Evolutionary conservation across 768 basidiomycete species (phyloP).

Genomic region (Agaricus subrufescens): DNA sequence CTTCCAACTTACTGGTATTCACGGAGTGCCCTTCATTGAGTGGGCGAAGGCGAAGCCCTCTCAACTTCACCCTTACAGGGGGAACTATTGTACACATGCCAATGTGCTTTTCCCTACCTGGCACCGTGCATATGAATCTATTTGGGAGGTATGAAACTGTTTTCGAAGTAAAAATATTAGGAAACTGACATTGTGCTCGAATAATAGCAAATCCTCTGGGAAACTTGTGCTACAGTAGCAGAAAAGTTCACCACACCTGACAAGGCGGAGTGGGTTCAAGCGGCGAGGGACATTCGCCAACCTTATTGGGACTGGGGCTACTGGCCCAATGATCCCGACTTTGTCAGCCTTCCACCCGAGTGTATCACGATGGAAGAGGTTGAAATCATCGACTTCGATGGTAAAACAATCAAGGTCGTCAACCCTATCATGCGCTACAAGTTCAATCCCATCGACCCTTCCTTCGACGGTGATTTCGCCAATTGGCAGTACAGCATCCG

Average conservation of each 20-base stretch:
- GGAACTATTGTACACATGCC: constrained; percentile 51
- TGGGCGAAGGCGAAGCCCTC: constrained; percentile 33
- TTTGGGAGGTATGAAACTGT: constrained; percentile 35
- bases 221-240: constrained; percentile 34
- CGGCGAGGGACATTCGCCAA: constrained; percentile 30
- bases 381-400: constrained; percentile 16
- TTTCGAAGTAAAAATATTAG: no score
- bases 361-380: constrained; percentile 20
- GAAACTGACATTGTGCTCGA: background rate
- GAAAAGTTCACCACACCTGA: constrained; percentile 28
- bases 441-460: constrained; percentile 25
- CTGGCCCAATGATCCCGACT: constrained; percentile 11
- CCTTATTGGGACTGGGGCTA: constrained; percentile 53
- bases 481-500: constrained; percentile 31
- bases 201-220: constrained; percentile 42
- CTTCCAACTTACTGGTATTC: constrained; percentile 45
- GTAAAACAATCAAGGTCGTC: constrained; percentile 17
- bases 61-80: constrained; percentile 18
- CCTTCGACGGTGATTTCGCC: constrained; percentile 23
- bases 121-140: constrained; percentile 48
- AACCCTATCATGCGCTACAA: constrained; percentile 30
- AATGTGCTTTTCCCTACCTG: constrained; percentile 49
- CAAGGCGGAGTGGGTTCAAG: constrained; percentile 21
- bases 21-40: constrained; percentile 40
- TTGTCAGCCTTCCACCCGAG: constrained; percentile 29